Conservation (phyloP, 2,329 filamentous ascomycete species). For the Delphinella strobiligena region DNA sequence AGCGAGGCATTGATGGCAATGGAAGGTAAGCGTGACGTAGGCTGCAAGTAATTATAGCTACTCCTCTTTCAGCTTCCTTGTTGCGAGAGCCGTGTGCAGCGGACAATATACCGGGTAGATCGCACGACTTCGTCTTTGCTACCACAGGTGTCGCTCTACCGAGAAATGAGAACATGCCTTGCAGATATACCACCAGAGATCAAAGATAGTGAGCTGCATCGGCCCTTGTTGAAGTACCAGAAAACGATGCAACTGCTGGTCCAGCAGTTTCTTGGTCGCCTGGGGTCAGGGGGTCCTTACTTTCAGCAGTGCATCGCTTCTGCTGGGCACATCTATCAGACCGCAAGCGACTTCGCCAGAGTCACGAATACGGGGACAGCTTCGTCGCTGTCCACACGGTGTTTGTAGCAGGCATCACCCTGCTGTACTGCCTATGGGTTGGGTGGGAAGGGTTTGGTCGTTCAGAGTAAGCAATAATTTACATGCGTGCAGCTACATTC, state of each 20-base stretch:
- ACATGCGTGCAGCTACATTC: background rate
- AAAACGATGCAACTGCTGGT: background rate
- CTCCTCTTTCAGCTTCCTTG: conserved; percentile 1
- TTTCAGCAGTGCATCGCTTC: conserved; percentile 1
- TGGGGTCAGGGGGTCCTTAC: background rate
- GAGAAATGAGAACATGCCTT: background rate
- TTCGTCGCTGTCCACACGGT: conserved; percentile 3
- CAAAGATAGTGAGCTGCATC: background rate
- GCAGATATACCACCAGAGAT: background rate
- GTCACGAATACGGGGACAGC: conserved; percentile 1
- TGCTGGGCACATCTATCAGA: conserved; percentile 4
- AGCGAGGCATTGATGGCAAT: conserved; percentile 26
- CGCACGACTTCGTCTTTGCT: background rate
- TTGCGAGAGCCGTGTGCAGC: conserved; percentile 2
- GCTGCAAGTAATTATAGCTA: background rate
- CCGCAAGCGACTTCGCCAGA: conserved; percentile 1
- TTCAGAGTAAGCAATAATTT: conserved; percentile 3
- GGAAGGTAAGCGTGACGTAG: conserved; percentile 12
- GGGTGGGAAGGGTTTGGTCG: background rate
- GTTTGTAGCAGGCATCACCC: conserved; percentile 1
- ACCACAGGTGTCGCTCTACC: background rate
- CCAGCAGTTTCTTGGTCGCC: background rate
- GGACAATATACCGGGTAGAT: conserved; percentile 3
- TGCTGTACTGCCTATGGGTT: conserved; percentile 1
- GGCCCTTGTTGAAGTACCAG: conserved; percentile 1